Evolutionary conservation across 257 asterid species (phyloP), one percentile per base, ranked within the genome.

Genomic region (Primulina huaijiensis): DNA sequence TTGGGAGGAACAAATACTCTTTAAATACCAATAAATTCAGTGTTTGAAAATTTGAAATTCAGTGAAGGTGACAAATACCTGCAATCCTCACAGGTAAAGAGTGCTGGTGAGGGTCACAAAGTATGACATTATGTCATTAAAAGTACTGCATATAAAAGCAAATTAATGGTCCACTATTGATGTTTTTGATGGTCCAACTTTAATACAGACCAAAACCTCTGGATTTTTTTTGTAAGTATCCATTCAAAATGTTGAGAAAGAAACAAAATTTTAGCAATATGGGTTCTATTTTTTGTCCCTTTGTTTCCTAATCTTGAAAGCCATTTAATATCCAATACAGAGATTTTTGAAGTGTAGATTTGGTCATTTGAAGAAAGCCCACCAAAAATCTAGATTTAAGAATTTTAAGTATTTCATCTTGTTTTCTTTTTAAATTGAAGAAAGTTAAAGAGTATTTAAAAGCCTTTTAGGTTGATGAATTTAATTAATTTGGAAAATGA

Each of bases 61-160:
- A 25, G 65, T 78, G 84, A 79, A 74, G 37, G 74, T 7, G 87
- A 83, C 83, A 80, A 76, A 34, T 73, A 73, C 59, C 83, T 77
- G 82, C 76, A 79, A 70, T 67, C 12, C 76, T 77, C 79, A 70
- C 79, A 75, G 65, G 34, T 77, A 66, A 72, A 74, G 74, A n/a
- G 70, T 67, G 78, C 34, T 69, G 75, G 75, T 74, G 80, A n/a
- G 67, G 12, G 67, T 67, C 78, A 67, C 23, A 69, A 77, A 57
- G 69, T 64, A 69, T 57, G 66, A 64, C 50, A 67, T 20, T 57
- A 53, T 65, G 82, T 67, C 70, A 66, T 77, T 25, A 31, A 73
- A 77, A 62, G 50, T 21, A 34, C 46, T 67, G 60, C 16, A 8
- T 40, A 38, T 8, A 29, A 50, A 73, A 65, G 71, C 6, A 10